Base-by-base conservation (phyloP, 116 monocot genomes). In the Papilionanthe hybrid region DNA sequence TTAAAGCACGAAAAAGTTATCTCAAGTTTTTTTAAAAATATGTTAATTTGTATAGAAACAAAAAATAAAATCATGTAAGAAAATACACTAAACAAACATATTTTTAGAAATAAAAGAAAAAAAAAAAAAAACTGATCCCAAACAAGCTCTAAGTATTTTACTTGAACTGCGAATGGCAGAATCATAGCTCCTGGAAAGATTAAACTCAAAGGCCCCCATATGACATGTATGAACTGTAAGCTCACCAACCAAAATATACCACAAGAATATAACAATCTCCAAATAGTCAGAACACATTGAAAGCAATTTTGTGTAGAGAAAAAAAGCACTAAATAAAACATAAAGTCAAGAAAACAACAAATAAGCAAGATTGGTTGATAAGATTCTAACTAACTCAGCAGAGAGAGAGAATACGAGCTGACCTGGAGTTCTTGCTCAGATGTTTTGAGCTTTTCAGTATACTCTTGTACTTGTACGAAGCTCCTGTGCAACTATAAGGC, bases 381-480 rank as follows among this genome's bases (percentile, higher is more conserved):
- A 18, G 69, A 37, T 69, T 69, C 4, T 15, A 69, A 69, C 12
- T n/a, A 69, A 69, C 3, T 25, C 12, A 69, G 37, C 27, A 65
- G 65, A 27, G 55, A 37, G 37, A 78, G 20, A 20, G 23, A 78
- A 9, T 60, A 56, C 0, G 28, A 20, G 37, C 82, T 77, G 27
- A 91, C 93, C 93, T 87, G 82, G 15, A 96, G 93, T 83, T 96
- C 93, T 76, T 85, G 77, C 78, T 93, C 92, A 81, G 85, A 88
- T 78, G 77, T 85, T 82, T 92, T 90, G 28, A 96, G 79, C 81
- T 75, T 93, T 77, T 93, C 92, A 67, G 48, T 76, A 69, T 83
- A 89, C 41, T 89, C 90, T 69, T 90, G 82, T 42, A 87, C 55
- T 82, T 89, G 93, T 63, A 89, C 30, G 82, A 83, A 92, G 80